A percentile compares a stretch with the other conserved stretches of the same genome.
phyloP scores from a whole-genome alignment of 2,329 filamentous ascomycete species.

The Coniella vitis region DNA sequence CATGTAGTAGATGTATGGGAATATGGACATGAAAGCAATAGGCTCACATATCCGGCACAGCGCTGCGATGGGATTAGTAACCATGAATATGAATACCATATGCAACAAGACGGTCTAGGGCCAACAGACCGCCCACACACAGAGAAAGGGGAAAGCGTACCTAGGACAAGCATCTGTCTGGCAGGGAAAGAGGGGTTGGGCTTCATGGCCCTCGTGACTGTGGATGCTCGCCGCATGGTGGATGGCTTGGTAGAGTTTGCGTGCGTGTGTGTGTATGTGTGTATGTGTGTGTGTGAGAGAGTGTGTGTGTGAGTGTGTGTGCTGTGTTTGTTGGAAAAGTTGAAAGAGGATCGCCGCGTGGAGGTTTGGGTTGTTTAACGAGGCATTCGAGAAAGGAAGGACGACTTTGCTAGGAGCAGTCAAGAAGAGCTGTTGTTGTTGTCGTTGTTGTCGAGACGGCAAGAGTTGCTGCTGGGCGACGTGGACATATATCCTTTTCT shows the following conservation, averaged over 20 bases:
- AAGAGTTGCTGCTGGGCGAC: slow-evolving; percentile 4
- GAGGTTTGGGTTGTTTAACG: no score
- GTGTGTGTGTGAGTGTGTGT: neutral
- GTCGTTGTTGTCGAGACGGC: neutral
- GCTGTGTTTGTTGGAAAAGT: neutral
- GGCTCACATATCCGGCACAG: slow-evolving; percentile 95
- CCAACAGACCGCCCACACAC: no score
- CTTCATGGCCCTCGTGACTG: slow-evolving; percentile 16
- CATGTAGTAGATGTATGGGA: slow-evolving; percentile 98
- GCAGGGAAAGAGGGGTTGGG: slow-evolving; percentile 31
- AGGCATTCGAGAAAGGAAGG: no score
- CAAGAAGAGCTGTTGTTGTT: no score
- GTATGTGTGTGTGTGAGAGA: neutral
- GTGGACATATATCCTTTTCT: slow-evolving; percentile 15
- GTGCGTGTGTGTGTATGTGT: slow-evolving; percentile 4
- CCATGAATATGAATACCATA: no score
- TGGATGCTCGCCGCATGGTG: slow-evolving; percentile 13
- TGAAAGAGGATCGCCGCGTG: neutral
- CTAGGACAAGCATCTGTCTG: slow-evolving; percentile 46
- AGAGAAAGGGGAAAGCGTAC: slow-evolving; percentile 32
- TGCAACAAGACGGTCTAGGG: no score
- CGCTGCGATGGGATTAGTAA: no score
- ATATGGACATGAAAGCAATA: slow-evolving; percentile 99
- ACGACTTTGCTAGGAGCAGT: no score
- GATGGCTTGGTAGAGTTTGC: neutral